These are phyloP conservation scores for Phalaenopsis equestris DNA, from an alignment of 106 monocot species.

Conservation along the genomic window DNA sequence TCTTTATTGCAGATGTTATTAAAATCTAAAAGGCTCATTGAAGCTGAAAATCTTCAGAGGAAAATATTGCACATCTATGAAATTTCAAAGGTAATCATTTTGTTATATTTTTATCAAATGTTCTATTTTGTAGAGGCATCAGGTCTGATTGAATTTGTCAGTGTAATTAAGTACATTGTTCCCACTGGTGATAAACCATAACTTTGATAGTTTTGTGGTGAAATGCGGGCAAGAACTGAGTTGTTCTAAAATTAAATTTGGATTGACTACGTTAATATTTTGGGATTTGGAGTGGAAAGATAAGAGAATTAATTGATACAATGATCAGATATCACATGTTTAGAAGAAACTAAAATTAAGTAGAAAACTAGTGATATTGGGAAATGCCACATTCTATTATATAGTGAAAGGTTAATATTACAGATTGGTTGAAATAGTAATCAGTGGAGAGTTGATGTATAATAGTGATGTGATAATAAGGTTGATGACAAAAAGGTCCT, in stretches of 20 bases:
- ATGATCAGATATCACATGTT: neutral
- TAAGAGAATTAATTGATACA: neutral
- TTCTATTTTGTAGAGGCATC: neutral
- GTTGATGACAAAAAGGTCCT: no score
- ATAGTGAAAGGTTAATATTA: neutral
- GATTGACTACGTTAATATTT: neutral
- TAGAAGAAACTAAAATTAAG: neutral
- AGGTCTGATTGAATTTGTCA: neutral
- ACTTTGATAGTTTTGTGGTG: neutral
- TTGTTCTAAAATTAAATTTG: neutral
- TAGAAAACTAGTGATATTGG: neutral
- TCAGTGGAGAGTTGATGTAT: no score
- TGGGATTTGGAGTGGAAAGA: neutral
- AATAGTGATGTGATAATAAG: no score
- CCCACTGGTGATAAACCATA: neutral
- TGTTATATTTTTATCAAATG: conserved; percentile 2
- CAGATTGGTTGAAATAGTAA: neutral
- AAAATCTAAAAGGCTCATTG: conserved; percentile 45
- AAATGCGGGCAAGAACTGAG: neutral
- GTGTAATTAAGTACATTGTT: neutral
- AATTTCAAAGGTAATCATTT: conserved; percentile 64
- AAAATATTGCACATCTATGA: conserved; percentile 78
- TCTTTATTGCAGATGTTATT: conserved; percentile 52
- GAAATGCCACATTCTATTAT: neutral
- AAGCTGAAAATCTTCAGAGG: conserved; percentile 79